Conservation (phyloP, 2,329 filamentous ascomycete species). For the Penicillium sclerotiorum region DNA sequence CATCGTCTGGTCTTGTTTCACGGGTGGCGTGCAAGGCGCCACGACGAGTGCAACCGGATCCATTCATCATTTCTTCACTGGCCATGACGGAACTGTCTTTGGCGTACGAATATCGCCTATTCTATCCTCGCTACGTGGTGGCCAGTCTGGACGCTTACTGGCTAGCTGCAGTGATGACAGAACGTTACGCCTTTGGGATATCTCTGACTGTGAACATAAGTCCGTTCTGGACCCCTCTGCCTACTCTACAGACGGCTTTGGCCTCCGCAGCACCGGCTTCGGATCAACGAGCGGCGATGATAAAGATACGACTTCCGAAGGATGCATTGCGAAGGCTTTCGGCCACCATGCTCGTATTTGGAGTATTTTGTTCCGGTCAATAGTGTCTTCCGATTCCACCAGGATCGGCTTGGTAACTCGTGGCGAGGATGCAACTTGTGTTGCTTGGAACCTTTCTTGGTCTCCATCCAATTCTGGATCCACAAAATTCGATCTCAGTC, state of each 20-base stretch:
- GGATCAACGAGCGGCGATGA: slow-evolving; percentile 45
- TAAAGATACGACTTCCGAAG: slow-evolving; percentile 41
- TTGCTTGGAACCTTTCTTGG: slow-evolving; percentile 68
- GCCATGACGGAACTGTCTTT: slow-evolving; percentile 92
- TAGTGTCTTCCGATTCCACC: slow-evolving; percentile 21
- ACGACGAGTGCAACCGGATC: slow-evolving; percentile 32
- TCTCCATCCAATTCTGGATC: slow-evolving; percentile 11
- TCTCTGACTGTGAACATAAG: slow-evolving; percentile 57
- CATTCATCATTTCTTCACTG: slow-evolving; percentile 61
- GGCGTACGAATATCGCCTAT: slow-evolving; percentile 75
- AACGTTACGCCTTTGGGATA: slow-evolving; percentile 85
- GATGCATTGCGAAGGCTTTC: slow-evolving; percentile 72
- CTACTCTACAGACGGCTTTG: slow-evolving; percentile 40
- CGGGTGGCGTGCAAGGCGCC: slow-evolving; percentile 24
- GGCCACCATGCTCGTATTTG: slow-evolving; percentile 90
- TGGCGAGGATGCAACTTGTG: slow-evolving; percentile 79
- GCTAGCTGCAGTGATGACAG: slow-evolving; percentile 94
- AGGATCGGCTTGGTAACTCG: slow-evolving; percentile 68
- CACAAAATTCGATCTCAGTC: slow-evolving; percentile 26
- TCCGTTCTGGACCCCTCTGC: slow-evolving; percentile 34
- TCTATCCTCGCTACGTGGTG: slow-evolving; percentile 43
- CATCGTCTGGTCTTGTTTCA: slow-evolving; percentile 76
- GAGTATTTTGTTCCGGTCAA: slow-evolving; percentile 70
- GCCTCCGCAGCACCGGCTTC: slow-evolving; percentile 65
- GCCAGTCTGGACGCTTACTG: slow-evolving; percentile 62